These are phyloP conservation scores for Erodium maritimum DNA, from an alignment of 345 rosid genomes.

Conservation along the genomic window DNA sequence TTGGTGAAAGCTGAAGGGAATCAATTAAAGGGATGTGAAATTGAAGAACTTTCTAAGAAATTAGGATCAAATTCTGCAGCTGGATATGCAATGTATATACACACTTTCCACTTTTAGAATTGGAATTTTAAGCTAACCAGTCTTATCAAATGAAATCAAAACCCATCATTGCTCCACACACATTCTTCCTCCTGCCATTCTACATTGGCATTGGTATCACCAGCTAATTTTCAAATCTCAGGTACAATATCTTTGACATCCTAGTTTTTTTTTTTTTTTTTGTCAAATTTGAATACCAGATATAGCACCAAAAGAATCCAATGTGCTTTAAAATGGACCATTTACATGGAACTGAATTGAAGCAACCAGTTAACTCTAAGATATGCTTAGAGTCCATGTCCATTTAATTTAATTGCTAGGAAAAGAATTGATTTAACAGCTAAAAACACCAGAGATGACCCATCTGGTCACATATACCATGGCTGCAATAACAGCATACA, in stretches of 20 bases:
- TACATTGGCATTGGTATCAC: no score
- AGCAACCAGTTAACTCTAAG: no score
- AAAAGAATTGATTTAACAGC: background rate
- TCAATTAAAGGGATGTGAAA: constrained; percentile 19
- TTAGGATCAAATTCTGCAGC: constrained; percentile 4
- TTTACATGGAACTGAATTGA: no score
- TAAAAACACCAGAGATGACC: background rate
- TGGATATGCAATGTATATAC: constrained; percentile 8
- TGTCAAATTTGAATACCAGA: no score
- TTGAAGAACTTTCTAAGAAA: constrained; percentile 10
- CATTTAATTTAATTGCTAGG: background rate
- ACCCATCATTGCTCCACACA: background rate
- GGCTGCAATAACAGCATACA: background rate
- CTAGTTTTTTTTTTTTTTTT: no score
- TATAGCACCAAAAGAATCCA: no score
- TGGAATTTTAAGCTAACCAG: background rate
- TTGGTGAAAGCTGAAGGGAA: constrained; percentile 18
- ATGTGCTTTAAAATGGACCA: no score
- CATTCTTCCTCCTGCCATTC: no score
- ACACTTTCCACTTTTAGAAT: constrained; percentile 5
- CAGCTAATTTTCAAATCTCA: no score
- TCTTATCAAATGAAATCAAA: background rate
- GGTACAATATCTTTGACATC: no score
- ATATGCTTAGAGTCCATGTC: no score
- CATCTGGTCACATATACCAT: background rate